Base-by-base conservation (phyloP, 169 alveolate genomes). In the Cryptosporidium felis region DNA sequence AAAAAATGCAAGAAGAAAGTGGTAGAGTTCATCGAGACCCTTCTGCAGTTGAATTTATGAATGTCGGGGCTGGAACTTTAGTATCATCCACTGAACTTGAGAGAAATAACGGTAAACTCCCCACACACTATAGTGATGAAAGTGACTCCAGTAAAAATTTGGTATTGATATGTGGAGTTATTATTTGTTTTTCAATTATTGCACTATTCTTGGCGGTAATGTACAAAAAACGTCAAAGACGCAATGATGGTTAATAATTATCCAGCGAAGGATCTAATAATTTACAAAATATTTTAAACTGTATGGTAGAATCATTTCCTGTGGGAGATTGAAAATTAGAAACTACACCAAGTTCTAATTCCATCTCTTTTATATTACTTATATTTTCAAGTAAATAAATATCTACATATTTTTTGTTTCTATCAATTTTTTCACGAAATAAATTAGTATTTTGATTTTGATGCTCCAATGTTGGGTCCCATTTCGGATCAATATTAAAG, bases 261-360 rank as follows among this genome's bases (percentile, higher is more conserved):
- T 44, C 21, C 28, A 44, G 56, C n/a, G 34, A 21, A 44, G 21
- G 28, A 14, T 16, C 6, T 14, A 44, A 42, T 18, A 12, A 0
- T 41, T 23, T 63, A 5, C 53, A 30, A 5, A 46, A 5, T 23
- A 66, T 18, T 44, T 28, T 46, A 26, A 66, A 42, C 38, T 45
- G 16, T n/a, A 74, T 21, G 18, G 67, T 74, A 2, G 67, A 49
- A 14, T 74, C 59, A 40, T 51, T 34, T 14, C 74, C 85, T 5
- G 85, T 74, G n/a, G 85, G 85, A 10, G 85, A 53, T 23, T 74
- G 63, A n/a, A 74, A 74, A 51, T 36, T 74, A 21, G 85, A 6
- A 47, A 53, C 12, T 23, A 59, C 66, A 46, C 45, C 36, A 36
- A 74, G 8, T n/a, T 74, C 61, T 34, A 56, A 34, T 47, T 74